Percentiles rank a stretch among this genome's conserved stretches.
Evolutionary conservation across 225 moss, liverwort and hornwort species (phyloP).

Genomic region (Thuidium tamariscinum): DNA sequence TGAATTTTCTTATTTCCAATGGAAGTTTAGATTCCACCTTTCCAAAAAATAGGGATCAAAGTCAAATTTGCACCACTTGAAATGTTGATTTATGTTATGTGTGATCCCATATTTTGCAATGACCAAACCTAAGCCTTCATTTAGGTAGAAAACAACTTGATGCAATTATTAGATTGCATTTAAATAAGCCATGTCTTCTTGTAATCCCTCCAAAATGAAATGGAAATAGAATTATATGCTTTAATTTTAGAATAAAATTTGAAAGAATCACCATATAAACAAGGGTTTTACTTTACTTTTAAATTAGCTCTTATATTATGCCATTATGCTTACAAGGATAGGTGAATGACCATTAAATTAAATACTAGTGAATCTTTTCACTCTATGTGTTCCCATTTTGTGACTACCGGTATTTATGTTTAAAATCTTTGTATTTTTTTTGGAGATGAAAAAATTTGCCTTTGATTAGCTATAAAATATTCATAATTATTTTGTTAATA

Average conservation of each 20-base stretch:
- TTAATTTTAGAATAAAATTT: background rate
- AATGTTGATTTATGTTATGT: background rate
- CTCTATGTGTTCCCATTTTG: background rate
- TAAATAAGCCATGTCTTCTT: no score
- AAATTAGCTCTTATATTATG: no score
- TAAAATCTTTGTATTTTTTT: background rate
- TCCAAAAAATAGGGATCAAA: background rate
- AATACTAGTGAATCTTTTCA: no score
- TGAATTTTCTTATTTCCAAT: background rate
- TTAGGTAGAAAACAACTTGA: background rate
- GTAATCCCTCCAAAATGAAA: no score
- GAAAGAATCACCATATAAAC: fast-evolving
- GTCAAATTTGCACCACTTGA: background rate
- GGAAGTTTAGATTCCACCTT: fast-evolving
- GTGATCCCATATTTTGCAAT: background rate
- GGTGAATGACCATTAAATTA: no score
- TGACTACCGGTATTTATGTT: background rate
- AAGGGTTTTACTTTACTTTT: background rate
- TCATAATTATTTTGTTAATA: no score
- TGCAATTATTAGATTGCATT: no score
- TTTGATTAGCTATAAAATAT: background rate
- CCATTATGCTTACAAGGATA: no score
- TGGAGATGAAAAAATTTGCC: background rate
- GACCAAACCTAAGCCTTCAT: fast-evolving
- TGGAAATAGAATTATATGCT: background rate